These are phyloP conservation scores for Takashimella koratensis DNA, from an alignment of 1,284 basidiomycete genomes.

Conservation along the genomic window DNA sequence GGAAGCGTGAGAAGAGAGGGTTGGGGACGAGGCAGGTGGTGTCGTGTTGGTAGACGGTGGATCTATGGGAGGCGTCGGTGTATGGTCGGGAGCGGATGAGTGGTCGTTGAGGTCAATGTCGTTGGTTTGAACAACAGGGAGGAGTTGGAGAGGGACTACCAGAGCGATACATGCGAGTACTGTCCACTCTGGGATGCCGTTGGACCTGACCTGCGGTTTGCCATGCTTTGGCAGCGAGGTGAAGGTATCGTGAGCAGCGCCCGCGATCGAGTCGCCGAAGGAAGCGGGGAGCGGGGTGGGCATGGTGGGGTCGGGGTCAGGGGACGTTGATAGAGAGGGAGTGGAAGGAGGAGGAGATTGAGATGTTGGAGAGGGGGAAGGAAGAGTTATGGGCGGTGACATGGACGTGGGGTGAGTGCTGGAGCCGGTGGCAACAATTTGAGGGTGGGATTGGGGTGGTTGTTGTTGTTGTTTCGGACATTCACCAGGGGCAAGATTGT, in stretches of 20 bases:
- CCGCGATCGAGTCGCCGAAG: conserved; percentile 4
- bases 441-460: background rate
- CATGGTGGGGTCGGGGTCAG: background rate
- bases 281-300: background rate
- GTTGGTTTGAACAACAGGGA: background rate
- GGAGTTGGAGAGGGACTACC: conserved; percentile 5
- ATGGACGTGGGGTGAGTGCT: too few species aligned
- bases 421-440: too few species aligned
- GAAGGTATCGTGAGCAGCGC: conserved; percentile 18
- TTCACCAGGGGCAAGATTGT: background rate
- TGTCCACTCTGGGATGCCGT: conserved; percentile 49
- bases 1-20: background rate
- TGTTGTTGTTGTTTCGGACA: background rate
- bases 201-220: conserved; percentile 42
- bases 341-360: background rate
- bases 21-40: background rate
- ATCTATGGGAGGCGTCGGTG: background rate
- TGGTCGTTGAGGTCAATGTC: background rate
- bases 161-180: conserved; percentile 46
- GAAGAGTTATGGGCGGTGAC: background rate
- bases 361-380: background rate
- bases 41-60: background rate
- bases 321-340: background rate
- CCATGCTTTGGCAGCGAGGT: conserved; percentile 36
- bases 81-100: background rate